Evolutionary conservation across 179 eudicot genomes (phyloP).

Genomic region (Silene vulgaris): DNA sequence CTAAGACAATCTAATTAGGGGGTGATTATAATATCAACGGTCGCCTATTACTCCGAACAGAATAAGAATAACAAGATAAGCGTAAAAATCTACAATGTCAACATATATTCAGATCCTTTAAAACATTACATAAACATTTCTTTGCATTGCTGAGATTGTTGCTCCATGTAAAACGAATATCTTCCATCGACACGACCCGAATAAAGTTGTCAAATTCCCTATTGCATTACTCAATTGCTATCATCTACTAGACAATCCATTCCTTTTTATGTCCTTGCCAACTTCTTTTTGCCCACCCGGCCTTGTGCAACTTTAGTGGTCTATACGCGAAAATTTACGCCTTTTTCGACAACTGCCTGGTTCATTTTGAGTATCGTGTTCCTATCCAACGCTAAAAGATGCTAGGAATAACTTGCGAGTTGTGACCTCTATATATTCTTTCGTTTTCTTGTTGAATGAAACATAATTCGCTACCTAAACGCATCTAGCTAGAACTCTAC

Average conservation of each 20-base stretch:
- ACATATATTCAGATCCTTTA: not conserved
- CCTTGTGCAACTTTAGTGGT: slow-evolving; percentile 2
- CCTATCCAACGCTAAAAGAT: not conserved
- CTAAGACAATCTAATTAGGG: too few relatives aligned
- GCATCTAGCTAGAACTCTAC: not conserved
- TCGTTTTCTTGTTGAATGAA: not conserved
- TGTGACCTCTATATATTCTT: slow-evolving; percentile 13
- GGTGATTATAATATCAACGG: too few relatives aligned
- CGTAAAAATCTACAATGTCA: not conserved
- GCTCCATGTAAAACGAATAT: slow-evolving; percentile 24
- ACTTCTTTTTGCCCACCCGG: not conserved
- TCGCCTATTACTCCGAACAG: not conserved
- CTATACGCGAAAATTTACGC: too few relatives aligned
- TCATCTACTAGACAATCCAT: not conserved
- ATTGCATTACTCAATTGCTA: not conserved
- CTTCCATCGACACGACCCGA: slow-evolving; percentile 5
- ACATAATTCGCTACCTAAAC: not conserved
- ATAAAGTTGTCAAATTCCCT: slow-evolving; percentile 19
- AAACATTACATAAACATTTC: not conserved
- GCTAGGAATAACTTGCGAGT: not conserved
- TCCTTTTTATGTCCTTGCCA: not conserved
- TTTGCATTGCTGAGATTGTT: not conserved
- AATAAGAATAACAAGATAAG: slow-evolving; percentile 1
- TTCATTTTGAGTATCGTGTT: not conserved
- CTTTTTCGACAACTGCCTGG: not conserved